Conservation (phyloP, 2,329 filamentous ascomycete species). For the Pseudogymnoascus sp. region DNA sequence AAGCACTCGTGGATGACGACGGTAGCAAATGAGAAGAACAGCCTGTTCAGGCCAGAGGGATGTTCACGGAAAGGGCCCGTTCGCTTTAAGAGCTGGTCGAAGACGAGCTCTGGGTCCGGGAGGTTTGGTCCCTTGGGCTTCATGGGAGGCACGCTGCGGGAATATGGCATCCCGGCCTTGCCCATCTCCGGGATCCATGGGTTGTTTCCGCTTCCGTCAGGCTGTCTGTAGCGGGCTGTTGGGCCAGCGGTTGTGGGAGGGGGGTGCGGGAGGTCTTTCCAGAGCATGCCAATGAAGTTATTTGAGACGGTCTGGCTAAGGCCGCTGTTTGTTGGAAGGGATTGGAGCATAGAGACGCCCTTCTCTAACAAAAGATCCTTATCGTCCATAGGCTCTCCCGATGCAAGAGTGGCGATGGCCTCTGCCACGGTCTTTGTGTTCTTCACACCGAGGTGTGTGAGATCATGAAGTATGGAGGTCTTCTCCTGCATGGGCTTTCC, state of each 20-base stretch:
- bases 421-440: constrained; percentile 31
- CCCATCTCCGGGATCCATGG: constrained; percentile 42
- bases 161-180: constrained; percentile 40
- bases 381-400: constrained; percentile 38
- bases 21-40: constrained; percentile 40
- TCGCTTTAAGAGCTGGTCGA: constrained; percentile 36
- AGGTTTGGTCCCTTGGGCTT: constrained; percentile 42
- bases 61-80: constrained; percentile 33
- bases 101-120: constrained; percentile 39
- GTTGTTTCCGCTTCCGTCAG: constrained; percentile 39
- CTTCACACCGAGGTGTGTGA: constrained; percentile 32
- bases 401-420: constrained; percentile 34
- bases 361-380: constrained; percentile 40
- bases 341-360: constrained; percentile 43
- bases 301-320: constrained; percentile 39
- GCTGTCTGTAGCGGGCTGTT: constrained; percentile 33
- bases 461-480: constrained; percentile 33
- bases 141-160: constrained; percentile 35
- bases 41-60: constrained; percentile 35
- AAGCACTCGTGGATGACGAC: constrained; percentile 41
- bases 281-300: constrained; percentile 44
- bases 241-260: constrained; percentile 38
- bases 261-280: constrained; percentile 43
- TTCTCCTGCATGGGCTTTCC: constrained; percentile 27
- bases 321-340: constrained; percentile 40